Evolutionary conservation across 176 grass and related monocot species (phyloP), one percentile per base, ranked within the genome.

Genomic region (Saccharum officinarum): DNA sequence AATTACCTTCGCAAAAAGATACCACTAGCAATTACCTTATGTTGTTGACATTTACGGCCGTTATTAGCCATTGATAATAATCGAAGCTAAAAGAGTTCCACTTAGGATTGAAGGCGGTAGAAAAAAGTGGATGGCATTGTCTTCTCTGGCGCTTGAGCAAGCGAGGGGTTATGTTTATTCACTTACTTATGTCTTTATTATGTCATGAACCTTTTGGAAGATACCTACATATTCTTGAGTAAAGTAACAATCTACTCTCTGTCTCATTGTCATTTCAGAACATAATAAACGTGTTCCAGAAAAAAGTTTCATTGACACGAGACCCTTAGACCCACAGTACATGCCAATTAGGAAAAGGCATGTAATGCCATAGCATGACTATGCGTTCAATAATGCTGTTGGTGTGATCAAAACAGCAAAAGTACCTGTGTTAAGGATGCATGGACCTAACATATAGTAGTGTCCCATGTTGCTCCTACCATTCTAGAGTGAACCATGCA

Each of bases 361-460:
- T 59, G 55, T 59, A n/a, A 59, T 59, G 55, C 22, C 55, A 10
- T 13, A 16, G 6, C 28, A 68, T 68, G 30, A 23, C 28, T 50
- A n/a, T 36, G 28, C 4, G 45, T 80, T 36, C 63, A 52, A 10
- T n/a, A 69, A 37, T 52, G 64, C 45, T 52, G 18, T 23, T 17
- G 30, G 44, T 81, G 33, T 34, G 64, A 69, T 69, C 30, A 52
- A 80, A 80, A 33, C 68, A 46, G 30, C 8, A 69, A 81, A 80
- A 38, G 20, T 69, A 47, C 61, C 9, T 20, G 16, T 80, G 55
- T 66, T 67, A 47, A 67, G 60, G 59, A 45, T 64, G 55, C 37
- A 78, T 63, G 37, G 75, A 62, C 75, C 75, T 78, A 62, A 72
- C 22, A 45, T 72, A 23, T 22, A 47, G 71, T 11, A 46, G 71